phyloP scores from a whole-genome alignment of 176 grass and related monocot genomes.

The Saccharum officinarum region DNA sequence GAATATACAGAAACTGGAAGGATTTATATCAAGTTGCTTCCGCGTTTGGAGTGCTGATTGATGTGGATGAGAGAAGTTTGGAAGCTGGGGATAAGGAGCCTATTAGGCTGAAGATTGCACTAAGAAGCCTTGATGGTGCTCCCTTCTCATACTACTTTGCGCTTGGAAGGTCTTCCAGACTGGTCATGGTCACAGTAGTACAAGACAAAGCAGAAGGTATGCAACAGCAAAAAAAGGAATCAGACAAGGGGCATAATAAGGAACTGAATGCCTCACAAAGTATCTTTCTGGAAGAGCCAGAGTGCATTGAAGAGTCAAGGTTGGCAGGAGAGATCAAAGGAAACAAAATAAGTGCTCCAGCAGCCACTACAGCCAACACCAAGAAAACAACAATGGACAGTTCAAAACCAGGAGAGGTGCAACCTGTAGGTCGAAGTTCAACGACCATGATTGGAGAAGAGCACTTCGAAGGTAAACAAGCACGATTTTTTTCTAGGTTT shows the following conservation, averaged over 20 bases:
- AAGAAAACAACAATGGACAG: neutral
- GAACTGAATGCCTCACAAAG: neutral
- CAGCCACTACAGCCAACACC: neutral
- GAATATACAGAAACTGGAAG: conserved; percentile 41
- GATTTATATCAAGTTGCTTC: conserved; percentile 45
- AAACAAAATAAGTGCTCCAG: conserved; percentile 9
- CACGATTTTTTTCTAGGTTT: neutral
- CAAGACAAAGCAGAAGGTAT: conserved; percentile 4
- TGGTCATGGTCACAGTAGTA: conserved; percentile 17
- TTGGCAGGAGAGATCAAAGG: conserved; percentile 13
- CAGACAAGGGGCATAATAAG: neutral
- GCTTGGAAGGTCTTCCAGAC: conserved; percentile 32
- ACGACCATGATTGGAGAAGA: neutral
- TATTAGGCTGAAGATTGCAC: conserved; percentile 42
- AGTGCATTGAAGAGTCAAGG: conserved; percentile 1
- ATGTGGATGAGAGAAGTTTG: conserved; percentile 42
- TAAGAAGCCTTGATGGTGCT: conserved; percentile 3
- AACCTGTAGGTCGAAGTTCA: neutral
- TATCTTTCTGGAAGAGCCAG: conserved; percentile 4
- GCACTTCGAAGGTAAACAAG: conserved; percentile 3
- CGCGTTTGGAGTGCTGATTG: conserved; percentile 38
- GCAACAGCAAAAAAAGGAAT: neutral
- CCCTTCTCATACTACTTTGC: conserved; percentile 33
- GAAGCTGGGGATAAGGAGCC: conserved; percentile 24
- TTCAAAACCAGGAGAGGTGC: conserved; percentile 10